Conservation (phyloP, 805 yeast species). For the Pichia heedii region DNA sequence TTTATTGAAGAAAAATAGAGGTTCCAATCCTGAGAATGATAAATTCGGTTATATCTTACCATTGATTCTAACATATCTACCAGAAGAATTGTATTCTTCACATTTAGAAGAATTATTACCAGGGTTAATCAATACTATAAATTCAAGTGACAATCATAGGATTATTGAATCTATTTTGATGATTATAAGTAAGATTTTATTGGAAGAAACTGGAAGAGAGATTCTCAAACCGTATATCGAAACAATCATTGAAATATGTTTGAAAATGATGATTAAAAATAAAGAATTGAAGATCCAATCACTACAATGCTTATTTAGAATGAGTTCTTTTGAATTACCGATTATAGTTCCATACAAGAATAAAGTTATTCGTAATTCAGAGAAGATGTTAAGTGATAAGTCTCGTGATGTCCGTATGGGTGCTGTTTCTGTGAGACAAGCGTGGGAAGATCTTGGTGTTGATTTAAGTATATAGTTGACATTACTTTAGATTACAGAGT, state of each 20-base stretch:
- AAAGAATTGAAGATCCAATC: slow-evolving; percentile 22
- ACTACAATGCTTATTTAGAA: slow-evolving; percentile 42
- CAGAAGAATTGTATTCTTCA: slow-evolving; percentile 9
- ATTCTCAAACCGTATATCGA: slow-evolving; percentile 9
- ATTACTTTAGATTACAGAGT: not conserved
- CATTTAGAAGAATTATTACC: slow-evolving; percentile 8
- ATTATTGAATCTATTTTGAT: slow-evolving; percentile 4
- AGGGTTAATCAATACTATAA: slow-evolving; percentile 4
- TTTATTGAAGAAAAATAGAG: slow-evolving; percentile 37
- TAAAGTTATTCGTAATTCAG: slow-evolving; percentile 39
- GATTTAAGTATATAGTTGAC: not conserved
- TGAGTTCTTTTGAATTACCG: slow-evolving; percentile 36
- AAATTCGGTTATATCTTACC: slow-evolving; percentile 51
- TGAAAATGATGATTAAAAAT: not conserved
- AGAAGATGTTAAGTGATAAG: slow-evolving; percentile 56
- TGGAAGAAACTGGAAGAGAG: slow-evolving; percentile 1
- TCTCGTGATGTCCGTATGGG: slow-evolving; percentile 66
- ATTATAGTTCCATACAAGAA: slow-evolving; percentile 44
- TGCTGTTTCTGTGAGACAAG: slow-evolving; percentile 75
- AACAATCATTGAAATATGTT: slow-evolving; percentile 3
- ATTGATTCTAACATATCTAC: slow-evolving; percentile 55
- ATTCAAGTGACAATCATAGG: slow-evolving; percentile 4
- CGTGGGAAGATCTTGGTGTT: slow-evolving; percentile 45
- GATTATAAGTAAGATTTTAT: slow-evolving; percentile 6
- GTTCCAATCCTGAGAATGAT: slow-evolving; percentile 19